Evolutionary conservation across 345 rosid genomes (phyloP).

Genomic region (Hibiscus syriacus): DNA sequence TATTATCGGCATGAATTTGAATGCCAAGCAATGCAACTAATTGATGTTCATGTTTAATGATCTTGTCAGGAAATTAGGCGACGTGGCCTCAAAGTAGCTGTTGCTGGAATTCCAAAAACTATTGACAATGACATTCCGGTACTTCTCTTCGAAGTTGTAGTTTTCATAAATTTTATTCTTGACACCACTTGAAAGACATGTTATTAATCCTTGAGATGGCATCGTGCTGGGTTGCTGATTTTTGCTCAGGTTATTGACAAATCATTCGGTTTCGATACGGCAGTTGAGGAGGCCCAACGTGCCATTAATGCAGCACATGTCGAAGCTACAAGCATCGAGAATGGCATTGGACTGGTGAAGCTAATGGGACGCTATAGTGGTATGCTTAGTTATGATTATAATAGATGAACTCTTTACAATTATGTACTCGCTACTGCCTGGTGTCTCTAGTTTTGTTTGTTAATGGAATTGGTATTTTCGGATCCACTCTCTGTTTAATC

Average conservation of each 20-base stretch:
- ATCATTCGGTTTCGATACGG: slow-evolving; percentile 92
- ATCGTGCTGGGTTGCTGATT: slow-evolving; percentile 9
- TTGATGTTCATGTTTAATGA: background rate
- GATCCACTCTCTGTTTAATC: background rate
- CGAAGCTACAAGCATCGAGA: slow-evolving; percentile 69
- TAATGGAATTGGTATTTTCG: background rate
- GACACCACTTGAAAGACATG: background rate
- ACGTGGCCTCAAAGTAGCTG: slow-evolving; percentile 76
- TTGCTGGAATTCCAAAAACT: slow-evolving; percentile 89
- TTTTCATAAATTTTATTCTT: background rate
- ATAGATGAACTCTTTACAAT: background rate
- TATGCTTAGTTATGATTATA: slow-evolving; percentile 22
- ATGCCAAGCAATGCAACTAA: background rate
- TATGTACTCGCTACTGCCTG: background rate
- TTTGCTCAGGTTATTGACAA: slow-evolving; percentile 75
- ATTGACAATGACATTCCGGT: slow-evolving; percentile 94
- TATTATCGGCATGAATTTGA: slow-evolving; percentile 4
- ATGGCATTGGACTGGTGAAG: slow-evolving; percentile 85
- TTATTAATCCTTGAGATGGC: slow-evolving; percentile 4
- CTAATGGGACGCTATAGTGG: slow-evolving; percentile 91
- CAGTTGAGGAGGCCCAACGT: slow-evolving; percentile 97
- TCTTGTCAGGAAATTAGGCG: slow-evolving; percentile 59
- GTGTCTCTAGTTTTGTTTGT: background rate
- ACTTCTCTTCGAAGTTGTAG: slow-evolving; percentile 16
- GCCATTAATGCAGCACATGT: slow-evolving; percentile 93